Percentiles rank a stretch among this genome's conserved stretches.
Conservation (phyloP, 2,329 filamentous ascomycete species). For the Knoxdaviesia capensis region DNA sequence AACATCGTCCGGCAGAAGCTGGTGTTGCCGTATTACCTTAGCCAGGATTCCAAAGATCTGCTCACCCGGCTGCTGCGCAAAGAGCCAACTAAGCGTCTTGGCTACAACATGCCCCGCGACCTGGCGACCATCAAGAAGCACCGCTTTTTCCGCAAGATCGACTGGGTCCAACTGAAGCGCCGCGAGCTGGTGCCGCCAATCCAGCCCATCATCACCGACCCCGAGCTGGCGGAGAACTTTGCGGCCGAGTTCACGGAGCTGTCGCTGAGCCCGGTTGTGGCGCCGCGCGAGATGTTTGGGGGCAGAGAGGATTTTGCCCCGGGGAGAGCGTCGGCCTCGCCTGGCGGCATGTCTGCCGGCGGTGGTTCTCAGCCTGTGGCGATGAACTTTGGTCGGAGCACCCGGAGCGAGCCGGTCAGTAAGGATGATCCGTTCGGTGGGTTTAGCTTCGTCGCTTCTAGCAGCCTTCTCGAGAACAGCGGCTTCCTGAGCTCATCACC, state of each 20-base stretch:
- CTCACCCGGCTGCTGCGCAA: conserved; percentile 79
- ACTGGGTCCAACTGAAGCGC: conserved; percentile 74
- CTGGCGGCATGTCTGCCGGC: too few species aligned
- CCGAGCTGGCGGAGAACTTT: conserved; percentile 93
- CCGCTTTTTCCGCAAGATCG: conserved; percentile 89
- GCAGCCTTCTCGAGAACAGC: conserved; percentile 31
- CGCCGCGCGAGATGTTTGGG: conserved; percentile 7
- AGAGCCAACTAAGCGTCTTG: conserved; percentile 77
- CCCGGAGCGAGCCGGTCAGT: conserved; percentile 10
- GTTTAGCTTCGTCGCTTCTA: conserved; percentile 42
- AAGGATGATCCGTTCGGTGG: conserved; percentile 41
- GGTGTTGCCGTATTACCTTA: conserved; percentile 71
- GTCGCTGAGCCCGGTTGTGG: conserved; percentile 53
- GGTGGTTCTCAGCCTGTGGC: background rate
- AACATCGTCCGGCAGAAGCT: conserved; percentile 92
- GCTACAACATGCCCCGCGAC: conserved; percentile 76
- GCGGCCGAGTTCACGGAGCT: conserved; percentile 77
- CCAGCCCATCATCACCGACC: conserved; percentile 82
- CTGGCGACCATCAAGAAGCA: conserved; percentile 72
- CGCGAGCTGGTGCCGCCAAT: conserved; percentile 79
- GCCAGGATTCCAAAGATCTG: conserved; percentile 82
- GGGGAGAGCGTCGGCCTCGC: too few species aligned
- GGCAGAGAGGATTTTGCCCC: too few species aligned
- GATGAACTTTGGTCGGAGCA: conserved; percentile 17
- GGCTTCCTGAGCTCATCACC: conserved; percentile 13